Evolutionary conservation across 2,329 filamentous ascomycete genomes (phyloP), one percentile per base, ranked within the genome.

Genomic region (Aspergillus japonicus): DNA sequence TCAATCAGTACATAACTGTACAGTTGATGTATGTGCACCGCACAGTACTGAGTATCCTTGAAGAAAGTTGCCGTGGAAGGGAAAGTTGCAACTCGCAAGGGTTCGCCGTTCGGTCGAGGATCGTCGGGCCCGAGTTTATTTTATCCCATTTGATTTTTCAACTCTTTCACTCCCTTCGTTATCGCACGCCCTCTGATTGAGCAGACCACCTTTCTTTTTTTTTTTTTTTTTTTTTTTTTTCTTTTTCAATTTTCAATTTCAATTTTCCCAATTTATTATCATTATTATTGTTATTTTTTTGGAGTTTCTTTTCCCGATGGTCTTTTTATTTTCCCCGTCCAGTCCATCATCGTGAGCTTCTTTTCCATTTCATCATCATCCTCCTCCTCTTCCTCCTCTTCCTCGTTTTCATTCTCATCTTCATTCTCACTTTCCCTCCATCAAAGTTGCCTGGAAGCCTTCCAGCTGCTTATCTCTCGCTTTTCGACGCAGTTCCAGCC

Each of bases 81-180:
- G 21, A 29, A 16, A n/a, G 19, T 33, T 16, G 23, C 33, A 31
- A 48, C 44, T 21, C 2, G 47, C 33, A 31, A 48, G 49, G 39
- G 48, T 54, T 50, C 49, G 55, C 42, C 33, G 11, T 35, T 35
- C 49, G 51, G 29, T 53, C 26, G 53, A 33, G 53, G 39, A 59
- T 51, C 47, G 48, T 31, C 51, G 53, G 29, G 19, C 21, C 39
- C 47, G 55, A 61, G 54, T 64, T 64, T 58, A 60, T 60, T 64
- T 62, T 62, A 62, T 62, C 53, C 57, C 19, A 60, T 62, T 62
- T 56, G 54, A 60, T 62, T 62, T 62, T 57, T 61, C 56, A 63
- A 24, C 42, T 58, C 47, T 47, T 57, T 55, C 54, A 60, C 54
- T 33, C 50, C 35, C 54, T 57, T 58, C 55, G 29, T 53, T 54